phyloP scores from a whole-genome alignment of 116 monocot genomes.

The Phalaenopsis hybrid region DNA sequence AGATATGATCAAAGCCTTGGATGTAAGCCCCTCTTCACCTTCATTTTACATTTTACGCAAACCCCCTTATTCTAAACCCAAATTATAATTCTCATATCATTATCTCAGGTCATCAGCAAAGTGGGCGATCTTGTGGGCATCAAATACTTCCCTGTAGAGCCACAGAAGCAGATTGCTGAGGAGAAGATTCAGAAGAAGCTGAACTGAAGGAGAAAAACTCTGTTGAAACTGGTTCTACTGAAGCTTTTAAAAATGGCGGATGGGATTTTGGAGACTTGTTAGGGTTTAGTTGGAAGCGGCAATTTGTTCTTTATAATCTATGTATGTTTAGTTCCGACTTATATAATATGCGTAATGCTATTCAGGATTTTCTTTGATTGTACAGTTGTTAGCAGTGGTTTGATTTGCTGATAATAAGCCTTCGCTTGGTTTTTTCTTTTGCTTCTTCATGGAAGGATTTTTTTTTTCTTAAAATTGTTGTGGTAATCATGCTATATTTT shows the following conservation, averaged over 20 bases:
- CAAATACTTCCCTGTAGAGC: constrained; percentile 91
- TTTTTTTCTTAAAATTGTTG: neutral
- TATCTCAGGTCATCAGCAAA: constrained; percentile 76
- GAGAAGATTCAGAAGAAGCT: constrained; percentile 21
- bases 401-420: neutral
- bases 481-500: too few relatives aligned
- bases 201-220: constrained; percentile 6
- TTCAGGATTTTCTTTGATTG: neutral
- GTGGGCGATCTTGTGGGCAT: constrained; percentile 88
- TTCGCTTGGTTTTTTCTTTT: neutral
- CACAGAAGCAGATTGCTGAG: constrained; percentile 26
- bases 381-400: neutral
- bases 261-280: too few relatives aligned
- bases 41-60: neutral
- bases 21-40: constrained; percentile 21
- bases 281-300: neutral
- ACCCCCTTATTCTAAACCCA: neutral
- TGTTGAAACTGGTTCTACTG: neutral
- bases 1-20: constrained; percentile 52
- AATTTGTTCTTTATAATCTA: neutral
- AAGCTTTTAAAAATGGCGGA: neutral
- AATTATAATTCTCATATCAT: neutral
- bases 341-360: neutral
- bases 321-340: neutral
- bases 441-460: neutral